Conservation (phyloP, 495 filamentous ascomycete genomes). For the Penicillium daleae region DNA sequence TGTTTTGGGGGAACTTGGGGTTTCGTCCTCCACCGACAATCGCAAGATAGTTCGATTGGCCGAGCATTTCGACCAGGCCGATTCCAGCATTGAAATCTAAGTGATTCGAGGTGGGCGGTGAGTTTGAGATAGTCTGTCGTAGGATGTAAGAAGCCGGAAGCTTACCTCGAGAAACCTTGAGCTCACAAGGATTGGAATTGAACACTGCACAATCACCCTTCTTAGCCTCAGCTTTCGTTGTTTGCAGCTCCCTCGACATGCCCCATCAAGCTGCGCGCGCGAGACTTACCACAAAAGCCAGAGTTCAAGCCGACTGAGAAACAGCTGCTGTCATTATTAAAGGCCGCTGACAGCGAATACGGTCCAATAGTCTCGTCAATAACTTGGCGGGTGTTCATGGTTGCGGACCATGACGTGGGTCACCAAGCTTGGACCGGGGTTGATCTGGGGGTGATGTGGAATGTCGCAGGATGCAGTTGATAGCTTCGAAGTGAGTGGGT, state of each 20-base stretch:
- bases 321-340: conserved; percentile 84
- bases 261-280: conserved; percentile 1
- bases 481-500: background rate
- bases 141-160: background rate
- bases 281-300: conserved; percentile 77
- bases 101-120: no score
- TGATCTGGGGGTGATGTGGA: background rate
- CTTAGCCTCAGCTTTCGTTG: conserved; percentile 15
- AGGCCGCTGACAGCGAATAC: conserved; percentile 78
- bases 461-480: conserved; percentile 2
- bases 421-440: conserved; percentile 5
- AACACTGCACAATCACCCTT: conserved; percentile 60
- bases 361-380: conserved; percentile 78
- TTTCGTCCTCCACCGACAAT: conserved; percentile 87
- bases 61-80: conserved; percentile 83
- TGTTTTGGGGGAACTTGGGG: conserved; percentile 87
- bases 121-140: no score
- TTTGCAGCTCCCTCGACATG: conserved; percentile 5
- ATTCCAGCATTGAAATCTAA: conserved; percentile 86
- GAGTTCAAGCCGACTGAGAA: conserved; percentile 88
- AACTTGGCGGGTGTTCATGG: conserved; percentile 87
- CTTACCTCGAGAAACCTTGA: conserved; percentile 69
- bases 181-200: conserved; percentile 73
- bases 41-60: conserved; percentile 83
- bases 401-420: conserved; percentile 32